Evolutionary conservation across 768 basidiomycete species (phyloP).

Genomic region (Crucibulum laeve): DNA sequence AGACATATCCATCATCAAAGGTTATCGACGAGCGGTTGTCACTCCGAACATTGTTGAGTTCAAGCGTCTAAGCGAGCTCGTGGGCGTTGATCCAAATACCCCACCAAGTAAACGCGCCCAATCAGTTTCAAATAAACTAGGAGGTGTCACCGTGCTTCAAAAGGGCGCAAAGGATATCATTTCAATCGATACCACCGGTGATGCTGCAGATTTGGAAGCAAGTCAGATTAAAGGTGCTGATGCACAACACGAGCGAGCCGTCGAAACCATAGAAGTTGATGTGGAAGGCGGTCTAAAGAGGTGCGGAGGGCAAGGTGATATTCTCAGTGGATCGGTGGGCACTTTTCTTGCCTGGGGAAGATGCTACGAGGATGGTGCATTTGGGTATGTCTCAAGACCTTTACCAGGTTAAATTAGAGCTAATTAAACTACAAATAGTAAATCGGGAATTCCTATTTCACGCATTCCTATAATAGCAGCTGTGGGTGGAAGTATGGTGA

Average conservation of each 20-base stretch:
- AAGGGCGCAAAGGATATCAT: conserved; percentile 86
- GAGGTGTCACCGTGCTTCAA: conserved; percentile 86
- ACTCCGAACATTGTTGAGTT: conserved; percentile 97
- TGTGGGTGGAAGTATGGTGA: conserved; percentile 83
- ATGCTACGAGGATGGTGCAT: conserved; percentile 83
- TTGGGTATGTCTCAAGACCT: conserved; percentile 48
- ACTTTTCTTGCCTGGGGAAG: conserved; percentile 94
- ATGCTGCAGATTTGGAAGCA: conserved; percentile 37
- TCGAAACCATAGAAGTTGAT: conserved; percentile 63
- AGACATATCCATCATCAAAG: conserved; percentile 68
- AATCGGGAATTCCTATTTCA: conserved; percentile 49
- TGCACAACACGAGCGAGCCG: conserved; percentile 45
- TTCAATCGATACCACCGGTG: conserved; percentile 66
- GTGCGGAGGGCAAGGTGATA: conserved; percentile 96
- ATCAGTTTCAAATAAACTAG: conserved; percentile 67
- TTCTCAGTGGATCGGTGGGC: conserved; percentile 84
- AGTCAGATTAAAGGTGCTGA: conserved; percentile 40
- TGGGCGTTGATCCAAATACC: conserved; percentile 56
- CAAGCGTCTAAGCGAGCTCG: conserved; percentile 70
- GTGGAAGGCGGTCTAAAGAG: conserved; percentile 81
- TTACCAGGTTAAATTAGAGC: conserved; percentile 2
- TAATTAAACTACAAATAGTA: conserved; percentile 28
- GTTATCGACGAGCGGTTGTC: conserved; percentile 83
- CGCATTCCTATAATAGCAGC: conserved; percentile 82
- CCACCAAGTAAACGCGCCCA: conserved; percentile 57